Conservation (phyloP, 352 stramenopile species). For the Pilasporangium apinafurcum region DNA sequence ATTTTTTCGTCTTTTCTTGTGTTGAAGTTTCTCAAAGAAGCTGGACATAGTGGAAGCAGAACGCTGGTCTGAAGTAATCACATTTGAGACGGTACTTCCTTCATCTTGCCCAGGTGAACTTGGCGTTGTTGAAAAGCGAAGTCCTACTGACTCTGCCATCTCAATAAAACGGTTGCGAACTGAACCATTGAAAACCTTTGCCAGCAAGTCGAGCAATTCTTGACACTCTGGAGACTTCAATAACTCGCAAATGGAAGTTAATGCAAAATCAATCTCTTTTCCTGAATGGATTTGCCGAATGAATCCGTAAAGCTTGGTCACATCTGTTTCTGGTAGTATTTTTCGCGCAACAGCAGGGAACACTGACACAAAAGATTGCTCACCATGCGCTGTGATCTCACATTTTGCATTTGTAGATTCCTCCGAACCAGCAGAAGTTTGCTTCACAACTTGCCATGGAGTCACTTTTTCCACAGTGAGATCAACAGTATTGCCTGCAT, state of each 20-base stretch:
- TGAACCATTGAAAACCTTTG: constrained; percentile 42
- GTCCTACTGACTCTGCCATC: constrained; percentile 21
- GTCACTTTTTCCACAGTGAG: constrained; percentile 6
- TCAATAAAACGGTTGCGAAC: constrained; percentile 44
- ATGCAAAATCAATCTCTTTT: constrained; percentile 26
- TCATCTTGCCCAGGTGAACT: too few species aligned
- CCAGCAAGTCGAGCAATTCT: constrained; percentile 58
- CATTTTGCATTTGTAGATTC: background rate
- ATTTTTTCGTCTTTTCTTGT: constrained; percentile 50
- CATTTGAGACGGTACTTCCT: too few species aligned
- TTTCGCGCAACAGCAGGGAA: constrained; percentile 51
- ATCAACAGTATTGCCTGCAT: too few species aligned
- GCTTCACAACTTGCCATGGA: constrained; percentile 24
- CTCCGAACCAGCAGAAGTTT: constrained; percentile 14
- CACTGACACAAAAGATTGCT: constrained; percentile 15
- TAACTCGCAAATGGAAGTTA: constrained; percentile 48
- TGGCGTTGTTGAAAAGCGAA: too few species aligned
- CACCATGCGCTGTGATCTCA: constrained; percentile 3
- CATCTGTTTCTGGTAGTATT: constrained; percentile 35
- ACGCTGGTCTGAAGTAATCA: background rate
- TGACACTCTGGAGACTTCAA: constrained; percentile 26
- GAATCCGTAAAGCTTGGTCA: constrained; percentile 47
- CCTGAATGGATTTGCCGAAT: constrained; percentile 46
- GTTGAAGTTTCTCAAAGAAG: constrained; percentile 67
- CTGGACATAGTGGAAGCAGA: constrained; percentile 18